Conservation (phyloP, 1,139 yeast genomes). For the Nadsonia commutata region DNA sequence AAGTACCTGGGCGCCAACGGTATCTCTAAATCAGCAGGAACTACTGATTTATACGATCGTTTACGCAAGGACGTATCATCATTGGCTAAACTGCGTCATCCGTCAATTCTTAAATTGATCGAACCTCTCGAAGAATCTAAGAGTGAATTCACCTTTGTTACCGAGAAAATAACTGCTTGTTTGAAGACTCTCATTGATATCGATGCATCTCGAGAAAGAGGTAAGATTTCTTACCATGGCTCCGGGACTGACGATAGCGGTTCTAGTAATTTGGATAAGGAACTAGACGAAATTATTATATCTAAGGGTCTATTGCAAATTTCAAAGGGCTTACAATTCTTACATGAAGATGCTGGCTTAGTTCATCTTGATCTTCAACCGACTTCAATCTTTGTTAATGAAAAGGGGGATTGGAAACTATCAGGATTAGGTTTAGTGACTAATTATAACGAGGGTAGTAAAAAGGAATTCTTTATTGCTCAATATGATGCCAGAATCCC, state of each 20-base stretch:
- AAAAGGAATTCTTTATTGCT: constrained; percentile 41
- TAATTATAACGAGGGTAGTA: constrained; percentile 18
- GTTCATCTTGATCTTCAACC: constrained; percentile 78
- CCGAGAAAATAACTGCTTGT: constrained; percentile 52
- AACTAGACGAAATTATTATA: constrained; percentile 51
- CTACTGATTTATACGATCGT: constrained; percentile 32
- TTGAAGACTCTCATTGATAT: constrained; percentile 31
- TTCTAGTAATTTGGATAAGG: constrained; percentile 17
- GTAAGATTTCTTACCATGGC: constrained; percentile 1
- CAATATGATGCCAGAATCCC: constrained; percentile 67
- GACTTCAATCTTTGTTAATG: constrained; percentile 56
- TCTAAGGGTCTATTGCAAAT: constrained; percentile 77
- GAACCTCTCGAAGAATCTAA: constrained; percentile 86
- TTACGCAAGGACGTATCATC: constrained; percentile 48
- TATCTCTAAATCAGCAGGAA: constrained; percentile 20
- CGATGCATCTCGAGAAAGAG: constrained; percentile 11
- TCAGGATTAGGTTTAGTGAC: constrained; percentile 56
- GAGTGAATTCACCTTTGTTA: constrained; percentile 64
- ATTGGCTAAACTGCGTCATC: constrained; percentile 73
- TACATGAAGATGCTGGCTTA: constrained; percentile 61
- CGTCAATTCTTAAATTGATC: constrained; percentile 63
- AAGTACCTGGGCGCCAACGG: constrained; percentile 38
- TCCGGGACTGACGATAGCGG: constrained; percentile 4
- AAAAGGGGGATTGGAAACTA: constrained; percentile 88
- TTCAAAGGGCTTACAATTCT: constrained; percentile 63